Base-by-base conservation (phyloP, 768 basidiomycete genomes). In the Agrocybe pediades region DNA sequence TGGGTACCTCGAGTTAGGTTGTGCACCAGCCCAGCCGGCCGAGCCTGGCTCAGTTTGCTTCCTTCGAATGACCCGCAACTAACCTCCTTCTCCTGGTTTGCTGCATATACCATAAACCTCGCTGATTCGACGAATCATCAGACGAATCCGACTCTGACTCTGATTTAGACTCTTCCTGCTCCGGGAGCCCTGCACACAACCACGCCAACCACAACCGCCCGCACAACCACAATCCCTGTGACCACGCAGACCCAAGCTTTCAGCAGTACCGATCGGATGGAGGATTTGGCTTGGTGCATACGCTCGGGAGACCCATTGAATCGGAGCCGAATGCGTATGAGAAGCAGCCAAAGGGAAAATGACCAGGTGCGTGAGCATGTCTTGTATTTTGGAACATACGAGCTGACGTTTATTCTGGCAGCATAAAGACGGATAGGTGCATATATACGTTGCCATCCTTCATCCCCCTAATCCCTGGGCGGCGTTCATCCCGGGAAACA, bases 21-120 rank as follows among this genome's bases (percentile, higher is more conserved):
- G n/a, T n/a, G n/a, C n/a, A n/a, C 33, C 33, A 36, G n/a, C 33
- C 33, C 13, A 36, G 15, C 26, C 26, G 43, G n/a, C n/a, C n/a
- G n/a, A n/a, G n/a, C n/a, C n/a, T n/a, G n/a, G n/a, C n/a, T n/a
- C n/a, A n/a, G n/a, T n/a, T n/a, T n/a, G n/a, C n/a, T n/a, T 27
- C 21, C n/a, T 36, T n/a, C 58, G n/a, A 9, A 51, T 6, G n/a
- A n/a, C n/a, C n/a, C n/a, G n/a, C n/a, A n/a, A n/a, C n/a, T n/a
- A n/a, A n/a, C n/a, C n/a, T n/a, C n/a, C n/a, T n/a, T n/a, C n/a
- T n/a, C n/a, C n/a, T 56, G 97, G 95, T 97, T 46, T 98, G 95
- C 68, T 98, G 95, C 68, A 96, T 98, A 64, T 96, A 95, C 65
- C 92, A 94, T 66, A 90, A 88, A 65, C 87, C 88, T 1, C 79